A percentile compares a stretch with the other conserved stretches of the same genome.
Evolutionary conservation across 495 filamentous ascomycete genomes (phyloP).

Genomic region (Tuber magnatum): DNA sequence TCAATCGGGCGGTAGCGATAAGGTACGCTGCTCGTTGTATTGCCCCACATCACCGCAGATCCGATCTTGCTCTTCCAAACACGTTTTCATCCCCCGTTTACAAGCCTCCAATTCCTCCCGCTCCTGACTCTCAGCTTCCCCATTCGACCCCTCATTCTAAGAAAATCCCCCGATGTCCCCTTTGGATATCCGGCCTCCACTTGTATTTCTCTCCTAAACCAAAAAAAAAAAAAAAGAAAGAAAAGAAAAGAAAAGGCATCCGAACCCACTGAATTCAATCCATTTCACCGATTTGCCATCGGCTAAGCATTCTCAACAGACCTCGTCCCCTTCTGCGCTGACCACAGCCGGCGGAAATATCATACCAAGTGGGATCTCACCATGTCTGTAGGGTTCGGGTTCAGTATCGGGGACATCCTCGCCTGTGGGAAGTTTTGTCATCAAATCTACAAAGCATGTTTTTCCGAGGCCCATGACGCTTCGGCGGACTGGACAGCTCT

Average conservation of each 20-base stretch:
- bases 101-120: not conserved
- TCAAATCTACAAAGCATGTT: constrained; percentile 23
- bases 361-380: not conserved
- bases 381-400: constrained; percentile 20
- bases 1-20: not conserved
- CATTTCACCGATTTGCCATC: not conserved
- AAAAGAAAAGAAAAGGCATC: no score
- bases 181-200: not conserved
- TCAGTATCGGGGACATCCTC: constrained; percentile 21
- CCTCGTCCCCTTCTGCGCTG: not conserved
- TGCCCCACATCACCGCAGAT: not conserved
- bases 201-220: not conserved
- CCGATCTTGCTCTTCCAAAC: not conserved
- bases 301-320: not conserved
- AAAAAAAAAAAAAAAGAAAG: not conserved
- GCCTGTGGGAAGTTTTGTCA: constrained; percentile 24
- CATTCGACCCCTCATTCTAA: not conserved
- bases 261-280: not conserved
- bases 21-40: not conserved
- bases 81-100: not conserved
- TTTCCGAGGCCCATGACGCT: constrained; percentile 17
- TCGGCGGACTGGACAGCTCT: constrained; percentile 15
- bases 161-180: not conserved
- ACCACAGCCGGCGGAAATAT: not conserved
- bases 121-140: not conserved